phyloP scores from a whole-genome alignment of 1,139 yeast genomes.

The Yamadazyma atmosphaerica region DNA sequence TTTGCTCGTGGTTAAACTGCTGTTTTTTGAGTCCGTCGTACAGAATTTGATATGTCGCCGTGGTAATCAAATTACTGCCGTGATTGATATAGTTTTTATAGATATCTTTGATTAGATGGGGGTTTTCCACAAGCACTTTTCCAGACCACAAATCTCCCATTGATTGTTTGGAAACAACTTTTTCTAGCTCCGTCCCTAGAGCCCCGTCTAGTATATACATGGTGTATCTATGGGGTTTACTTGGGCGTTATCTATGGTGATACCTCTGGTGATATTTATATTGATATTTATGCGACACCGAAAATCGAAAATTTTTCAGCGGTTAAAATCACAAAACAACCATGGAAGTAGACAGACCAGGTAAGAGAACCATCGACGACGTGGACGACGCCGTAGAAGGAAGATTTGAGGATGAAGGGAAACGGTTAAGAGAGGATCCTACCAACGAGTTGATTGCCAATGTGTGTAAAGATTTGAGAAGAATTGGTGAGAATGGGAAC shows the following conservation, averaged over 20 bases:
- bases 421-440: constrained; percentile 45
- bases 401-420: constrained; percentile 15
- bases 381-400: constrained; percentile 11
- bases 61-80: constrained; percentile 58
- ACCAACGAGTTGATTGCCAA: constrained; percentile 41
- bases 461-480: constrained; percentile 56
- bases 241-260: not conserved
- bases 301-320: constrained; percentile 4
- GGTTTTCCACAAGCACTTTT: constrained; percentile 47
- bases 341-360: not conserved
- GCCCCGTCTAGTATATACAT: constrained; percentile 31
- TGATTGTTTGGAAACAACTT: constrained; percentile 15
- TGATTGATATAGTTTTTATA: constrained; percentile 50
- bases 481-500: constrained; percentile 65
- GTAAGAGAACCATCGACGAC: constrained; percentile 3
- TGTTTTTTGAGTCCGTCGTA: constrained; percentile 24
- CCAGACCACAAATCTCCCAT: constrained; percentile 58
- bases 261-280: no score
- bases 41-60: constrained; percentile 67
- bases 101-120: constrained; percentile 45
- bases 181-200: constrained; percentile 31
- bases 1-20: constrained; percentile 20
- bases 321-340: not conserved
- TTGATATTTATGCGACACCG: no score
- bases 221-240: not conserved